These are phyloP conservation scores for Penicillium sp. DNA, from an alignment of 2,329 filamentous ascomycete genomes.

Conservation along the genomic window DNA sequence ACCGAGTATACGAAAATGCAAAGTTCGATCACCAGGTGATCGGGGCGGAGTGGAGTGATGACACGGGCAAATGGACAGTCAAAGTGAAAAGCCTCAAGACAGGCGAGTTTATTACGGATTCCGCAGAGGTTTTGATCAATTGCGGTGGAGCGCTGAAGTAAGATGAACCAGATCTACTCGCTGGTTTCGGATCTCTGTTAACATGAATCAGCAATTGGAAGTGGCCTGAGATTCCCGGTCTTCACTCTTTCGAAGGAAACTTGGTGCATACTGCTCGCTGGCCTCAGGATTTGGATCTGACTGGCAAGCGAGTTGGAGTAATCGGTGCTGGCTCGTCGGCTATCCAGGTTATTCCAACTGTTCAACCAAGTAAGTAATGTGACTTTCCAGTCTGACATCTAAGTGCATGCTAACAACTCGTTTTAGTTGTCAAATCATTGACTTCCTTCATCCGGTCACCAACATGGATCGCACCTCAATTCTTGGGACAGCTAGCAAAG, in stretches of 20 bases:
- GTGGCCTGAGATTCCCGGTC: constrained; percentile 17
- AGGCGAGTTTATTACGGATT: neutral
- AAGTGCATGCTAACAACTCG: neutral
- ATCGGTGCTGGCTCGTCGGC: constrained; percentile 8
- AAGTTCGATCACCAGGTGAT: neutral
- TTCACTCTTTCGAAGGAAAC: constrained; percentile 36
- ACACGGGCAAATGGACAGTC: neutral
- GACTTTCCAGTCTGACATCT: neutral
- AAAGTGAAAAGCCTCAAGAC: neutral
- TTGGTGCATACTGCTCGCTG: constrained; percentile 34
- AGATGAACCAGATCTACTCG: neutral
- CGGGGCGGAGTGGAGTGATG: neutral
- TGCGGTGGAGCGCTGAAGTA: neutral
- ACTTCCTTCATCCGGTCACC: neutral
- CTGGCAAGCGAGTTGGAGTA: constrained; percentile 25
- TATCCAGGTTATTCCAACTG: neutral
- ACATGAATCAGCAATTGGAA: neutral
- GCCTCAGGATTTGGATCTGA: constrained; percentile 29
- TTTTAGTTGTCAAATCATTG: neutral
- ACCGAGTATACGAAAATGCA: neutral
- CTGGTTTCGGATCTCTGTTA: neutral
- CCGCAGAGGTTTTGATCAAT: neutral
- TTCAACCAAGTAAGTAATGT: neutral
- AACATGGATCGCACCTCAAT: neutral
- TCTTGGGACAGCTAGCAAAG: neutral